Base-by-base conservation (phyloP, 352 stramenopile genomes). In the Phytopythium boreale region DNA sequence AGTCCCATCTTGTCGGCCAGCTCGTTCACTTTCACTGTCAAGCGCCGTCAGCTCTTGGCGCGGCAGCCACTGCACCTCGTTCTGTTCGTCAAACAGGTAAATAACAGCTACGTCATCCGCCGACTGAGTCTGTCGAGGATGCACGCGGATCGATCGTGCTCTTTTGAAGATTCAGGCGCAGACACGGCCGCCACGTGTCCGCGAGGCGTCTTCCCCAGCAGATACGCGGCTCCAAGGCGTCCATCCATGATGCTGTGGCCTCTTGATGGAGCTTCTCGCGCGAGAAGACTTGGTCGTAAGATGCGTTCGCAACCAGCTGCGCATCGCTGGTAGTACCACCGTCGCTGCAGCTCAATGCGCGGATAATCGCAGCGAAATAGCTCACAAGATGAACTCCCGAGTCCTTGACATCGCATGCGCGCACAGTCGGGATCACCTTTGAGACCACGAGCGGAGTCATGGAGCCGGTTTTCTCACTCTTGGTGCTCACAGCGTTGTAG, bases 21-120 rank as follows among this genome's bases (percentile, higher is more conserved):
- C 47, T 53, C 47, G 22, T 34, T 17, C 47, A 34, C 47, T 8
- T 53, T 2, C 3, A 53, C 14, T 20, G n/a, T 53, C 22, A 1
- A 53, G n/a, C n/a, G 47, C 22, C 47, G n/a, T 27, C 47, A 53
- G 22, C 10, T 53, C 47, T 20, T 34, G 47, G 11, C 8, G n/a
- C 47, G 47, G 26, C 47, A 53, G 47, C 47, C 47, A 53, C 22
- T 53, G 47, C n/a, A 53, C 47, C 22, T 53, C 47, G 22, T 53
- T n/a, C 22, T 53, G 47, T 2, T 29, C 47, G 14, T 53, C 47
- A 15, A 53, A 34, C 22, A 53, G 26, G n/a, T 34, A 53, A 17
- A 53, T 12, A 20, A 53, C 47, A 7, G 47, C 47, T 1, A 34
- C 47, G 2, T 53, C 47, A 4, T 53, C 27, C 2, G 22, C 47